A percentile compares a stretch with the other conserved stretches of the same genome.
Evolutionary conservation across 78 protist species (phyloP).

Genomic region (Isochrysis galbana): DNA sequence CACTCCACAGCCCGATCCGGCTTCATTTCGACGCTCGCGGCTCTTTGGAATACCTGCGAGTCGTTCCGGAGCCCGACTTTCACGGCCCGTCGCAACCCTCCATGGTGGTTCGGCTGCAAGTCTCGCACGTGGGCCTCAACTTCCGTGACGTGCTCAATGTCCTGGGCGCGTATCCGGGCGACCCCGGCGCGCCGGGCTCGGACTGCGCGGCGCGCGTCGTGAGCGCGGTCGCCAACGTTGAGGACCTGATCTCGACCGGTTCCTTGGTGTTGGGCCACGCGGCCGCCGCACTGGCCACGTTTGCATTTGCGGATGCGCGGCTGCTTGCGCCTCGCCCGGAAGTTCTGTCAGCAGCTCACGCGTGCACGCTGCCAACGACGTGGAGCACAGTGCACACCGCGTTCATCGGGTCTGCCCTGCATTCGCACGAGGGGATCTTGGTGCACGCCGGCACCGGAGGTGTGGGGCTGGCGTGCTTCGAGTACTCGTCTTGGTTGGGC

Average conservation of each 20-base stretch:
- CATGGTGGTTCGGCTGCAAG: neutral
- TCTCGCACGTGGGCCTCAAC: neutral
- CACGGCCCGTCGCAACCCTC: neutral
- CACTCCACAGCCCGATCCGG: neutral
- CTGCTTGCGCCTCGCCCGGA: neutral
- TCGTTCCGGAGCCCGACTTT: neutral
- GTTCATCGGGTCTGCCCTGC: neutral
- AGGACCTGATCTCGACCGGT: neutral
- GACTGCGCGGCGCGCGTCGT: neutral
- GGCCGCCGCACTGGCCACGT: neutral
- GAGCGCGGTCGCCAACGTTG: neutral
- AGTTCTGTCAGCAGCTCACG: neutral
- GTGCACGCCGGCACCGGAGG: constrained; percentile 40
- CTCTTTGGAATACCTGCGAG: neutral
- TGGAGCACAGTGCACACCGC: neutral
- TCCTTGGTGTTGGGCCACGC: neutral
- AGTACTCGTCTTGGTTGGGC: neutral
- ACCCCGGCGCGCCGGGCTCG: neutral
- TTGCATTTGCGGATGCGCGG: neutral
- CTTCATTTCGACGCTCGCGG: neutral
- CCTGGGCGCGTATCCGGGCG: neutral
- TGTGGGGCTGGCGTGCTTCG: constrained; percentile 24
- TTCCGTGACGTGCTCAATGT: constrained; percentile 6
- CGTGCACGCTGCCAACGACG: neutral
- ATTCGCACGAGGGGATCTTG: neutral